phyloP scores from a whole-genome alignment of 192 early-diverging fungal species.

The Umbelopsis ramanniana region DNA sequence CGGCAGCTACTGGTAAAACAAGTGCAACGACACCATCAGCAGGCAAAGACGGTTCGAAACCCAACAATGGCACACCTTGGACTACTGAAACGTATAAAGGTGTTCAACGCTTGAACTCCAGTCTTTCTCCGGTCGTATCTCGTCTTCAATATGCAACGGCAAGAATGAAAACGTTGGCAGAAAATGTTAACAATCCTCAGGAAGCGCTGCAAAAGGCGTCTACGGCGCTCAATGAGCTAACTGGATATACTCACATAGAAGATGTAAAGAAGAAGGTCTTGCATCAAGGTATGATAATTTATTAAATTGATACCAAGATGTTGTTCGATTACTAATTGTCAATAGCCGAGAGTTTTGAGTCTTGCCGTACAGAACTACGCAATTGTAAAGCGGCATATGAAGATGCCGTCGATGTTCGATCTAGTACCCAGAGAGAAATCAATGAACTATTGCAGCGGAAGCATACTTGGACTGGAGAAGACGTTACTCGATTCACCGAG shows the following conservation, averaged over 20 bases:
- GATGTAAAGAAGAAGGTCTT: slow-evolving; percentile 68
- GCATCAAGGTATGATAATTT: slow-evolving; percentile 45
- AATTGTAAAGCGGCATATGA: slow-evolving; percentile 59
- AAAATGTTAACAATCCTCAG: slow-evolving; percentile 34
- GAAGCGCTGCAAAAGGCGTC: slow-evolving; percentile 40
- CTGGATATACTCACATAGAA: slow-evolving; percentile 73
- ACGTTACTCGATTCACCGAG: slow-evolving; percentile 76
- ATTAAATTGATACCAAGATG: not conserved
- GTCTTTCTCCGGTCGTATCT: slow-evolving; percentile 15
- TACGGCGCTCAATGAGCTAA: slow-evolving; percentile 67
- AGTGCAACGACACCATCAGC: not conserved
- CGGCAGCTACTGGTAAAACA: too few species aligned
- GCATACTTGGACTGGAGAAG: slow-evolving; percentile 72
- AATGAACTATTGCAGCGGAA: slow-evolving; percentile 81
- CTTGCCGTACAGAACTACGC: slow-evolving; percentile 50
- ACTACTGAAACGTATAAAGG: not conserved
- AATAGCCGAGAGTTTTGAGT: slow-evolving; percentile 48
- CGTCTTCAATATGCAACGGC: slow-evolving; percentile 22
- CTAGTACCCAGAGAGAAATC: slow-evolving; percentile 73
- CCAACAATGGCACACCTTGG: not conserved
- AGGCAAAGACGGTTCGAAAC: not conserved
- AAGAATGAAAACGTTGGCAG: slow-evolving; percentile 22
- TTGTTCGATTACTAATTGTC: slow-evolving; percentile 7
- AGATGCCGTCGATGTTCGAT: slow-evolving; percentile 56
- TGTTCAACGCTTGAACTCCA: not conserved